Evolutionary conservation across 768 basidiomycete species (phyloP).

Genomic region (Lactarius sp.): DNA sequence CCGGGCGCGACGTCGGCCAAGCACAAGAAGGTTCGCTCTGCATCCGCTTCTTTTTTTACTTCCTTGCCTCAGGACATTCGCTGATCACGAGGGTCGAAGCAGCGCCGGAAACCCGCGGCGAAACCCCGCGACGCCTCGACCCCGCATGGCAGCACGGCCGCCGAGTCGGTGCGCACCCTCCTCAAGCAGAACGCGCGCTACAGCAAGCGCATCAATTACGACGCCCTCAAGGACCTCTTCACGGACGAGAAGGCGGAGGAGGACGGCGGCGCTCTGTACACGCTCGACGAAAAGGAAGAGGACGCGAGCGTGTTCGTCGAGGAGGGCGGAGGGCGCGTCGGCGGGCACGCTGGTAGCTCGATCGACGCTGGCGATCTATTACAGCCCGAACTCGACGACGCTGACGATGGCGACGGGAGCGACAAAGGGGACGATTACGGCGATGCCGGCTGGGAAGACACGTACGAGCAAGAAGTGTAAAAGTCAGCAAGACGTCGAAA

Average conservation of each 20-base stretch:
- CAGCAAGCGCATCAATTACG: constrained; percentile 92
- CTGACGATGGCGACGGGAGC: constrained; percentile 31
- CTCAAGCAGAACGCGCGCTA: constrained; percentile 84
- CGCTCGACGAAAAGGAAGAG: constrained; percentile 45
- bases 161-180: constrained; percentile 71
- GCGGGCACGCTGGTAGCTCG: constrained; percentile 17
- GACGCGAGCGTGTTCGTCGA: constrained; percentile 37
- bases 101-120: constrained; percentile 65
- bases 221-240: constrained; percentile 79
- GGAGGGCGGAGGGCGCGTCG: constrained; percentile 36
- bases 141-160: constrained; percentile 62
- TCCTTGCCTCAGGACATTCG: neutral
- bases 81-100: constrained; percentile 30
- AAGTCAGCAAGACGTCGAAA: neutral
- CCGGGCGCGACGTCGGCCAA: constrained; percentile 38
- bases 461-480: constrained; percentile 69
- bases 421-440: constrained; percentile 40
- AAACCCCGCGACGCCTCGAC: constrained; percentile 73
- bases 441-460: constrained; percentile 39
- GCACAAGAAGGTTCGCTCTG: constrained; percentile 70
- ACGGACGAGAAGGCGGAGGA: constrained; percentile 38
- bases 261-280: constrained; percentile 49
- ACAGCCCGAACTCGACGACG: constrained; percentile 30
- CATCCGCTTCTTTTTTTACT: neutral
- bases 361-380: constrained; percentile 19